Evolutionary conservation across 495 filamentous ascomycete species (phyloP), one percentile per base, ranked within the genome.

Genomic region (Staphylotrichum longicolle): DNA sequence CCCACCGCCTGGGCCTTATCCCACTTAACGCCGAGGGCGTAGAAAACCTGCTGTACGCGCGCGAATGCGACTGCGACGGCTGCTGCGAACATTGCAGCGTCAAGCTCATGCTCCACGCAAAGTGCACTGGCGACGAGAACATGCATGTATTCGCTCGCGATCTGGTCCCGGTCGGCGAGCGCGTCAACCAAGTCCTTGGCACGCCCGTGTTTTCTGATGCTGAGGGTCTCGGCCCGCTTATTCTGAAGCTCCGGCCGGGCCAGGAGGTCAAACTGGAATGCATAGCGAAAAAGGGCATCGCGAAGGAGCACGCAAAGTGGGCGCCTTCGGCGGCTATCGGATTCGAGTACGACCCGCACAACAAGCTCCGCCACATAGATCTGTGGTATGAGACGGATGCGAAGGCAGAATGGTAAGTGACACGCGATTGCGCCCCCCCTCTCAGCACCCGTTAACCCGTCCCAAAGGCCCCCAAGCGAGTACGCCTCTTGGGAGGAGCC

Each of bases 251-350:
- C 64, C 81, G 92, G 27, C 88, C 90, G 58, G 88, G 86, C 5
- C 95, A 98, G 72, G 90, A 96, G 72, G 71, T 98, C 56, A 87
- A 88, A 72, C 82, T 98, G 72, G 88, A 86, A 47, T 97, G 93
- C 69, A 86, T 97, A 64, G 95, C 92, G 55, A 97, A 96, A 82
- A 98, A 98, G 80, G 94, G 94, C 0, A 97, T 97, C 61, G 92
- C 93, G 3, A 98, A 98, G 80, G 94, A 98, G 72, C 94, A 98
- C 78, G 88, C 95, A 0, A 98, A 98, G 73, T 98, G 94, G 94
- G 87, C 89, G 52, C 92, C 95, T 3, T 89, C 88, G 45, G 81
- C 92, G 59, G 95, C 94, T 5, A 86, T 98, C 54, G 94, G 91
- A 32, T 98, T 98, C 67, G 94, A 98, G 75, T 98, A 98, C 74